A percentile compares a stretch with the other conserved stretches of the same genome.
phyloP scores from a whole-genome alignment of 75 land plant genomes.

The Ceratopteris richardii region DNA sequence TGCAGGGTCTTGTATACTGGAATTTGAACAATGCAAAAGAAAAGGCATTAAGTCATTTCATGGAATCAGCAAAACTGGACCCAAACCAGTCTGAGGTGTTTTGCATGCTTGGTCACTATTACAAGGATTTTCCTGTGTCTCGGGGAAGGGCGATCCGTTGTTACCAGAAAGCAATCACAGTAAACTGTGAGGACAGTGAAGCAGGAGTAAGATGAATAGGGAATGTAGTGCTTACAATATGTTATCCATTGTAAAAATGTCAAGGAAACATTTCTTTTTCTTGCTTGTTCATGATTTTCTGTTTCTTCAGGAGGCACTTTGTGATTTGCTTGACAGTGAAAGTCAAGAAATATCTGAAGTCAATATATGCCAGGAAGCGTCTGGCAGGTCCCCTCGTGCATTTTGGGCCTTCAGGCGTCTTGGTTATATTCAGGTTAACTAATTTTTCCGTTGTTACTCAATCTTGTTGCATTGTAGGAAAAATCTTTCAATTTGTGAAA shows the following conservation, averaged over 20 bases:
- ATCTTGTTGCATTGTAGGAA: too few species aligned
- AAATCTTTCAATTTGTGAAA: too few species aligned
- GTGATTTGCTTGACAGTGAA: conserved; percentile 65
- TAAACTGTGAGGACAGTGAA: conserved; percentile 71
- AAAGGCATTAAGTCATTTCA: conserved; percentile 63
- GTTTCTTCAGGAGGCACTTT: conserved; percentile 63
- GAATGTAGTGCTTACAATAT: too few species aligned
- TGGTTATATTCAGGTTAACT: conserved; percentile 66
- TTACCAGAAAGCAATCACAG: conserved; percentile 73
- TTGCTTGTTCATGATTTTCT: background rate
- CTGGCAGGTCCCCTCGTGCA: conserved; percentile 69
- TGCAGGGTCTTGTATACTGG: conserved; percentile 61
- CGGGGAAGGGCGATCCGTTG: conserved; percentile 66
- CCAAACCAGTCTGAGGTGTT: conserved; percentile 69
- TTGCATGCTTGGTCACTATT: conserved; percentile 68
- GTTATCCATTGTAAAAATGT: too few species aligned
- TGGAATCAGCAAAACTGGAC: conserved; percentile 61
- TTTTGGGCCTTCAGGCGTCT: conserved; percentile 96
- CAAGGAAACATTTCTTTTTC: background rate
- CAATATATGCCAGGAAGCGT: conserved; percentile 62
- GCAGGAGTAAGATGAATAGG: conserved; percentile 51
- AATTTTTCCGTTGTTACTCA: too few species aligned
- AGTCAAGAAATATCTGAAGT: conserved; percentile 66
- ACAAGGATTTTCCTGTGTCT: conserved; percentile 30
- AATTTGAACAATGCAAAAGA: conserved; percentile 19